Base-by-base conservation (phyloP, 1,284 basidiomycete genomes). In the Rhodofomes roseus region DNA sequence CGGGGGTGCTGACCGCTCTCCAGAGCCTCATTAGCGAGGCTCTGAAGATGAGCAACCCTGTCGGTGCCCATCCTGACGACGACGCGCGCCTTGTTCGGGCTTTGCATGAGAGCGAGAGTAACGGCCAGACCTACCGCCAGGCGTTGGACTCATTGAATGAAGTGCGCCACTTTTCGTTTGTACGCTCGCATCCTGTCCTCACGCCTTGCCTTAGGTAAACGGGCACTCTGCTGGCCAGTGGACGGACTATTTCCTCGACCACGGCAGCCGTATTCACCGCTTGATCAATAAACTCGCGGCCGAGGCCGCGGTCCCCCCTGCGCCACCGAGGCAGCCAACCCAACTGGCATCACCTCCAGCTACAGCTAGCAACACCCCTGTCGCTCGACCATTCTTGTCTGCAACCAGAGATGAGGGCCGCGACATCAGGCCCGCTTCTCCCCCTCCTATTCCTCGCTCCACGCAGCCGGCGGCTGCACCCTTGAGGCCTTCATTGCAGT, bases 181-280 rank as follows among this genome's bases (percentile, higher is more conserved):
- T 56, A 55, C 22, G 20, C 37, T 14, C 23, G 23, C 5, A 11
- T 16, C 4, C 12, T 11, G 37, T 51, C 18, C 20, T 16, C 11
- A 8, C 2, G 25, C 22, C 71, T 51, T 48, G 11, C 22, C 50
- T n/a, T 64, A 80, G 79, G 71, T 77, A 46, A 78, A 80, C 50
- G 76, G 77, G n/a, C 78, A 81, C 51, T 69, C 74, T 18, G 73
- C 77, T 20, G 74, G 73, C 60, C 63, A 85, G 25, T 89, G 87
- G 87, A 89, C 87, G 66, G 87, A 89, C 65, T 87, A 89, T 65
- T 89, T 85, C 63, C 77, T 90, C 18, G 87, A 89, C 59, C 78
- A 90, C 65, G 82, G 81, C 56, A 74, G 78, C 59, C 80, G 81
- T 31, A 74, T 89, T 37, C 82, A 87, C 63, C 70, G 76, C 31